Conservation (phyloP, 2,329 filamentous ascomycete species). For the Neofusicoccum laricinum region DNA sequence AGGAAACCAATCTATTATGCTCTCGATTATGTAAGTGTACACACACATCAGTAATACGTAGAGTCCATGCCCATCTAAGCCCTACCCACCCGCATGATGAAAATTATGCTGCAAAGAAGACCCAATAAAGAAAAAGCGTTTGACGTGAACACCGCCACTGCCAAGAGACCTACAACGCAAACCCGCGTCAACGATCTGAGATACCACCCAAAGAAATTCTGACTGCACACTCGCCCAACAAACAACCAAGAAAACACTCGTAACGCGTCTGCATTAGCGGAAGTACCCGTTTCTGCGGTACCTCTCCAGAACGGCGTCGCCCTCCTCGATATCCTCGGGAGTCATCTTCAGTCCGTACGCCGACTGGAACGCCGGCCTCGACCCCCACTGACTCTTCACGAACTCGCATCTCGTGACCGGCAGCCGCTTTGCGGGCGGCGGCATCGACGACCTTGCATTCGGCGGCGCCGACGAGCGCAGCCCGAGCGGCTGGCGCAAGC, state of each 20-base stretch:
- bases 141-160: neutral
- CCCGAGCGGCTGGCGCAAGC: neutral
- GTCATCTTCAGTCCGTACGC: slow-evolving; percentile 11
- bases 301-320: neutral
- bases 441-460: neutral
- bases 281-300: neutral
- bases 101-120: neutral
- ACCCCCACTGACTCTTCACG: slow-evolving; percentile 6
- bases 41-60: neutral
- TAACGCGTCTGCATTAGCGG: neutral
- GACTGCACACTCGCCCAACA: neutral
- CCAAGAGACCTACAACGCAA: neutral
- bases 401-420: neutral
- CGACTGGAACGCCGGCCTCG: neutral
- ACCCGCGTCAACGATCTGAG: neutral
- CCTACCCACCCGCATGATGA: neutral
- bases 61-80: neutral
- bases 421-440: neutral
- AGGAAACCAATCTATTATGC: neutral
- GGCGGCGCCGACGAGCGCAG: neutral
- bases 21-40: neutral
- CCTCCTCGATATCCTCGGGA: slow-evolving; percentile 4
- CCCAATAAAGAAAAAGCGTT: neutral
- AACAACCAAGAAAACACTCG: too few relatives aligned
- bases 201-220: neutral